phyloP scores from a whole-genome alignment of 1,284 basidiomycete genomes.

The Retiboletus flavoniger region DNA sequence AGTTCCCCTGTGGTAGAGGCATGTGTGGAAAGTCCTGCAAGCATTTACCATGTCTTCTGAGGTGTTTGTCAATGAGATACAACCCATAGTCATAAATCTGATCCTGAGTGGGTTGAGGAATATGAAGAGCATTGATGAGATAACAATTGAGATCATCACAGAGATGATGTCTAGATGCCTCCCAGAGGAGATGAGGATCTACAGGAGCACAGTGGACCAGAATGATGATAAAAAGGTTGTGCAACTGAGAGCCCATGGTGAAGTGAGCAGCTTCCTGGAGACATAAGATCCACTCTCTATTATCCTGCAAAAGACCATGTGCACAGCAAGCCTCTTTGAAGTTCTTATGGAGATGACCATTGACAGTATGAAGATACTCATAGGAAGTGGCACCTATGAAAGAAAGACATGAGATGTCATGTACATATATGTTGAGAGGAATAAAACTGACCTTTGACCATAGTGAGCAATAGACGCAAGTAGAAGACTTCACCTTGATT shows the following conservation, averaged over 20 bases:
- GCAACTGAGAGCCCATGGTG: slow-evolving; percentile 28
- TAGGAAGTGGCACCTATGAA: slow-evolving; percentile 28
- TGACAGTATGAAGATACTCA: slow-evolving; percentile 28
- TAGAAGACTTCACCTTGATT: slow-evolving; percentile 35
- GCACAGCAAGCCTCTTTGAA: slow-evolving; percentile 33
- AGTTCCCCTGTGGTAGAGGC: too few relatives aligned
- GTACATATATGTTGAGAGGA: too few relatives aligned
- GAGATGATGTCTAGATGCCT: too few relatives aligned
- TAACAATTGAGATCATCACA: too few relatives aligned
- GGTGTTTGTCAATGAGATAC: too few relatives aligned
- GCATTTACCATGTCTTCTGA: too few relatives aligned
- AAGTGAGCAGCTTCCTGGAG: slow-evolving; percentile 36
- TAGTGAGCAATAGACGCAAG: slow-evolving; percentile 35
- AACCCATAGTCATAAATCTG: too few relatives aligned
- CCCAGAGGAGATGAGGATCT: too few relatives aligned
- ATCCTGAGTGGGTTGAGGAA: too few relatives aligned
- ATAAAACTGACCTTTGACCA: slow-evolving; percentile 21
- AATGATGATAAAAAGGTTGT: slow-evolving; percentile 35
- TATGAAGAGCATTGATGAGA: too few relatives aligned
- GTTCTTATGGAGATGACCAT: slow-evolving; percentile 16
- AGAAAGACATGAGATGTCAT: not conserved
- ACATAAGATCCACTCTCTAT: slow-evolving; percentile 37
- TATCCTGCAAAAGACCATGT: slow-evolving; percentile 38
- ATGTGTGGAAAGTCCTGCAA: too few relatives aligned
- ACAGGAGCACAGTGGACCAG: too few relatives aligned